Base-by-base conservation (phyloP, 768 basidiomycete genomes). In the Panellus pusillus region DNA sequence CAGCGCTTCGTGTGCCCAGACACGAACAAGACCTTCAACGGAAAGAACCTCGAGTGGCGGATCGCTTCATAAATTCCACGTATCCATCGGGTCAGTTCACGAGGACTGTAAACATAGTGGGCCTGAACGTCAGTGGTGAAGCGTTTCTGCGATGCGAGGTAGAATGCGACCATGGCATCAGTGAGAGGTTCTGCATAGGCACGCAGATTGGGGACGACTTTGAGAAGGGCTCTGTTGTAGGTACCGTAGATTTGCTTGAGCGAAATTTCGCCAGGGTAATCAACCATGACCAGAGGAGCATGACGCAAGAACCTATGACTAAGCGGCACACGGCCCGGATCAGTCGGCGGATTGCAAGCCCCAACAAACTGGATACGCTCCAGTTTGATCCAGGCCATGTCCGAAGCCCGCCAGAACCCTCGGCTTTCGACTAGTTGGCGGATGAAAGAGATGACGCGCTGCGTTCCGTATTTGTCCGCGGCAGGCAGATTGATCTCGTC, bases 301-400 rank as follows among this genome's bases (percentile, higher is more conserved):
- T 98, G 97, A 9, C 97, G 90, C 42, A 99, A 79, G 85, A 99
- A 99, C 54, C 97, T 87, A 68, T 97, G 94, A 55, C 85, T 95
- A 54, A 99, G 86, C 29, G 96, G 95, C n/a, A 98, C 95, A 70
- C 97, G 93, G 53, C 97, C 97, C 42, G 97, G 95, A 73, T 99
- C 97, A 15, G 97, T 98, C 3, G 97, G 97, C 20, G 97, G 97
- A 67, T 99, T 99, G 72, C 97, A 99, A 46, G 97, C 97, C 44
- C 97, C 97, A 41, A 99, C 97, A 66, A 99, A 98, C 70, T 99
- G 97, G 56, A 99, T 98, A n/a, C 97, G 85, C 69, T 98, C 97
- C 47, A 99, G 78, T 65, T 87, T 91, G 62, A 99, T 94, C 95
- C 96, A 99, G 13, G 94, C 83, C 83, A 94, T 91, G 71, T 99